Conservation (phyloP, 495 filamentous ascomycete genomes). For the Xylaria flabelliformis region DNA sequence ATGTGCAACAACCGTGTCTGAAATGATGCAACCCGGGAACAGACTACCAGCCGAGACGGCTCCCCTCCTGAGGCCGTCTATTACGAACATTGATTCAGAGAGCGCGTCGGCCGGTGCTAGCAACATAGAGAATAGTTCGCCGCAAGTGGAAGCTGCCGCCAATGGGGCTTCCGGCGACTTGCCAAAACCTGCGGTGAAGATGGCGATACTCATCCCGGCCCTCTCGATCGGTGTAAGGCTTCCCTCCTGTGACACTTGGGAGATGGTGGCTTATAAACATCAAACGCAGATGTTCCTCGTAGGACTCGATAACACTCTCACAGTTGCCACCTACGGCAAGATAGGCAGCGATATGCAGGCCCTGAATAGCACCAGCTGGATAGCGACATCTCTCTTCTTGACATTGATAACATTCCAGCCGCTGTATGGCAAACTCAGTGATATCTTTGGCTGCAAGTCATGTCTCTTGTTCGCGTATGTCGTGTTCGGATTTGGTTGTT, state of each 20-base stretch:
- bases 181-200: conserved; percentile 40
- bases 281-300: conserved; percentile 67
- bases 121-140: conserved; percentile 19
- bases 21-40: conserved; percentile 3
- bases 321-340: conserved; percentile 77
- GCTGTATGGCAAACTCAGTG: conserved; percentile 76
- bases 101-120: conserved; percentile 14
- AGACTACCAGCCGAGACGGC: conserved; percentile 31
- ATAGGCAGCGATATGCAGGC: conserved; percentile 83
- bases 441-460: conserved; percentile 84
- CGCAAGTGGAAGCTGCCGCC: neutral
- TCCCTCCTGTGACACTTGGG: neutral
- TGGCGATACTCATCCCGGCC: conserved; percentile 63
- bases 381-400: conserved; percentile 82
- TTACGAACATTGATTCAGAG: conserved; percentile 21
- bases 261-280: neutral
- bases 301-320: conserved; percentile 82
- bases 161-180: neutral
- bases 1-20: neutral
- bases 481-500: conserved; percentile 75
- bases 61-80: conserved; percentile 29
- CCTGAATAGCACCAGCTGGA: conserved; percentile 82
- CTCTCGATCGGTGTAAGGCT: conserved; percentile 61
- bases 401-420: conserved; percentile 82
- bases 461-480: conserved; percentile 75